Base-by-base conservation (phyloP, 352 stramenopile genomes). In the Phytophthora macrochlamydospora region DNA sequence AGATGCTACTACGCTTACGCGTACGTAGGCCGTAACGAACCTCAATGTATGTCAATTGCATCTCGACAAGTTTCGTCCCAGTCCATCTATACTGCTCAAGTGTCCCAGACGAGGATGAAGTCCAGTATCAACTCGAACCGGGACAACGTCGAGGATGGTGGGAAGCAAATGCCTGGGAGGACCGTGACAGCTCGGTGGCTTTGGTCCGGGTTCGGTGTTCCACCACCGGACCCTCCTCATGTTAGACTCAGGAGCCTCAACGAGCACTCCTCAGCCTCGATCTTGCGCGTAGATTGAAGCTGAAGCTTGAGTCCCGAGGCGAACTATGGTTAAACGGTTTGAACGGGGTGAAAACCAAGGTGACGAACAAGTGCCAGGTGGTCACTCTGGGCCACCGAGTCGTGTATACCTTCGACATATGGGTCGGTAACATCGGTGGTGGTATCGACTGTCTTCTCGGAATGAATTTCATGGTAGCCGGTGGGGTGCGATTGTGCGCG, bases 401-500 rank as follows among this genome's bases (percentile, higher is more conserved):
- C 1, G 60, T 61, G 0, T 74, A 73, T 50, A 38, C 44, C 8
- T 44, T 37, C 2, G 29, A 56, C 30, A 7, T 78, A 0, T 78
- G 62, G 62, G 38, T 56, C 1, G 63, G 31, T 0, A 76, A 76
- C 35, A 56, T 79, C 7, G 67, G 62, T 1, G 45, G 69, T 3
- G 71, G 64, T 0, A 49, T 76, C 9, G 59, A 76, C 0, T 66
- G 54, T 7, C 44, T 79, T 0, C 45, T 79, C 0, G 66, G 71
- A 0, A 67, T 73, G 54, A 52, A 79, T 31, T 79, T 75, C 53
- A 77, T 77, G 60, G n/a, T 58, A 8, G 13, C 42, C 1, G 44
- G 59, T 8, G 67, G 67, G 4, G 67, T 79, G 0, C 51, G 59
- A 8, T 30, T 71, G 1, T 52, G 49, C 4, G 38, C 51, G 0